phyloP scores from a whole-genome alignment of 2,329 filamentous ascomycete genomes.

The Curvularia sp. region DNA sequence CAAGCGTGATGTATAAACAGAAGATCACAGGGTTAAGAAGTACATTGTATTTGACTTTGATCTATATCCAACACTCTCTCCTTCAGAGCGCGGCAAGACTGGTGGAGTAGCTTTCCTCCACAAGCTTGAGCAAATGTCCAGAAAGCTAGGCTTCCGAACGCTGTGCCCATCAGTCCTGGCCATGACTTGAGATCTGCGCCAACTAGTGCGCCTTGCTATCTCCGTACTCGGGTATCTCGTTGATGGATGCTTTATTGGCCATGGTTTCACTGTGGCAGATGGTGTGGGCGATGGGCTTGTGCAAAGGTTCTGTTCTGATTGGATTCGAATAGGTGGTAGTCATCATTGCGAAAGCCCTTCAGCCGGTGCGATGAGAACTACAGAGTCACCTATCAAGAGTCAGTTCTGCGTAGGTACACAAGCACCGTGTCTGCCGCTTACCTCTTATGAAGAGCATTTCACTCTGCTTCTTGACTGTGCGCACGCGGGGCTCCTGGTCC shows the following conservation, averaged over 20 bases:
- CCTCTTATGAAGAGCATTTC: constrained; percentile 99
- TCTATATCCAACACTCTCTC: neutral
- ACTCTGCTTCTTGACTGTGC: constrained; percentile 92
- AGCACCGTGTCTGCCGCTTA: constrained; percentile 47
- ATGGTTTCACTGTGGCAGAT: constrained; percentile 1
- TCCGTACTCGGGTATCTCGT: constrained; percentile 34
- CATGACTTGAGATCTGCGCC: neutral
- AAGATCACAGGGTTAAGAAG: neutral
- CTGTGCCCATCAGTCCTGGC: neutral
- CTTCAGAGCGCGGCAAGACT: neutral
- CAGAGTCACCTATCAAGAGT: constrained; percentile 54
- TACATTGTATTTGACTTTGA: neutral
- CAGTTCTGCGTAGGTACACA: neutral
- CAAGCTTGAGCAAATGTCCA: neutral
- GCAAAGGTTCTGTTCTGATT: constrained; percentile 14
- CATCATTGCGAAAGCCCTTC: constrained; percentile 40
- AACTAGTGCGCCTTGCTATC: constrained; percentile 9
- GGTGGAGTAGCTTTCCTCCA: neutral
- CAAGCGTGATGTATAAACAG: neutral
- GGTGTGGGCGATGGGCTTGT: constrained; percentile 1
- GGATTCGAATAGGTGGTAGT: constrained; percentile 6
- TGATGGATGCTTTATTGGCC: constrained; percentile 8
- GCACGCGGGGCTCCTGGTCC: constrained; percentile 63
- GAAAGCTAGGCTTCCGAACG: neutral
- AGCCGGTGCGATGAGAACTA: constrained; percentile 57